A percentile compares a stretch with the other conserved stretches of the same genome.
Evolutionary conservation across 1,284 basidiomycete species (phyloP).

Genomic region (Neotropicomus parvogracilis): DNA sequence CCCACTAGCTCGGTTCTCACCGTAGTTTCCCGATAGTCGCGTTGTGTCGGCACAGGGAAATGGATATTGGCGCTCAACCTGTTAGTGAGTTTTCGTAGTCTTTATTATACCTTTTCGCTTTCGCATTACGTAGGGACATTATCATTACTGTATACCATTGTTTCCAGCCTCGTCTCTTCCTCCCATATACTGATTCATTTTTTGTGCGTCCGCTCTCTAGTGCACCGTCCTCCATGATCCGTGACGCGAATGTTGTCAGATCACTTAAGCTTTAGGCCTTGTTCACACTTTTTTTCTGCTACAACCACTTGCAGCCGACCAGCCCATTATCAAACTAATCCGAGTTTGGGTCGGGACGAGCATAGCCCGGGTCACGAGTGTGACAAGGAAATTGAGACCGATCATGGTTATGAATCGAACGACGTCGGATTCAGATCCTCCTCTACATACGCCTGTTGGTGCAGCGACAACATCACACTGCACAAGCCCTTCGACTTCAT

Average conservation of each 20-base stretch:
- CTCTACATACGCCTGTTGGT: slow-evolving; percentile 28
- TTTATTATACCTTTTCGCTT: background rate
- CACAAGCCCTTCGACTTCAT: slow-evolving; percentile 7
- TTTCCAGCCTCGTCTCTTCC: background rate
- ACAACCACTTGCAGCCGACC: slow-evolving; percentile 2
- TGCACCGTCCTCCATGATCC: slow-evolving; percentile 14
- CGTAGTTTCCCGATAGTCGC: slow-evolving; percentile 21
- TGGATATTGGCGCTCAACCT: slow-evolving; percentile 20
- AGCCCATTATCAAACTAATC: background rate
- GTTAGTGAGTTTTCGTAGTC: slow-evolving; percentile 23
- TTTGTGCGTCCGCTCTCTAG: slow-evolving; percentile 11
- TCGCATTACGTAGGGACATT: slow-evolving; percentile 5
- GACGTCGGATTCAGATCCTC: slow-evolving; percentile 30
- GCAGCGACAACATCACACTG: slow-evolving; percentile 5
- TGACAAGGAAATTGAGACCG: slow-evolving; percentile 26
- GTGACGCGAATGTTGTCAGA: slow-evolving; percentile 13
- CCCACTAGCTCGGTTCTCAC: slow-evolving; percentile 12
- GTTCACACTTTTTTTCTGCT: slow-evolving; percentile 7
- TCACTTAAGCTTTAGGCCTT: background rate
- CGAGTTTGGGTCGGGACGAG: slow-evolving; percentile 8
- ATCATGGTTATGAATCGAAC: slow-evolving; percentile 29
- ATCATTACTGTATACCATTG: background rate
- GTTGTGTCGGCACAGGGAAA: slow-evolving; percentile 16
- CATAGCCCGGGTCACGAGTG: slow-evolving; percentile 9
- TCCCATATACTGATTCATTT: slow-evolving; percentile 18